A percentile compares a stretch with the other conserved stretches of the same genome.
Conservation (phyloP, 2,329 filamentous ascomycete genomes). For the Phyllosticta citrichinensis region DNA sequence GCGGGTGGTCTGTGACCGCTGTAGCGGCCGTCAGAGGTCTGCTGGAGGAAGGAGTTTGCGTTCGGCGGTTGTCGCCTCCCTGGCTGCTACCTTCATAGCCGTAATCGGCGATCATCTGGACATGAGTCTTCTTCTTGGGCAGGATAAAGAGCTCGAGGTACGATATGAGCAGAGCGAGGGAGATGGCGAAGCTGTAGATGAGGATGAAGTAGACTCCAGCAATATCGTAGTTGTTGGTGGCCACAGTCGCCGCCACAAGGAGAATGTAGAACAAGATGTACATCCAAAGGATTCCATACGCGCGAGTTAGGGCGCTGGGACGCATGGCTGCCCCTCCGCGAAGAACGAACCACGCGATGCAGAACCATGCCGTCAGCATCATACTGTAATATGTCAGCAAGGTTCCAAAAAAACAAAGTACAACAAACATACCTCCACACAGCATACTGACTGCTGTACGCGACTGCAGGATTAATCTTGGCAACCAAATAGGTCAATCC, state of each 20-base stretch:
- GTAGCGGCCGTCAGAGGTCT: conserved; percentile 21
- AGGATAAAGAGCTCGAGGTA: conserved; percentile 74
- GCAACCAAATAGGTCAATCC: conserved; percentile 64
- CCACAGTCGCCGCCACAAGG: conserved; percentile 62
- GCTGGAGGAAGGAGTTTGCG: conserved; percentile 25
- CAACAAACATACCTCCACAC: conserved; percentile 51
- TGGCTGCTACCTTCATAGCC: conserved; percentile 17
- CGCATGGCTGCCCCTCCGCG: conserved; percentile 68
- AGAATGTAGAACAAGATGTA: conserved; percentile 65
- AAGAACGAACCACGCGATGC: conserved; percentile 72
- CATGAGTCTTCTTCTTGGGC: conserved; percentile 58
- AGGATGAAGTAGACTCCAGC: conserved; percentile 72
- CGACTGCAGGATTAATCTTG: conserved; percentile 79
- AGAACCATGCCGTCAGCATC: conserved; percentile 72
- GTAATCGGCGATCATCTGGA: conserved; percentile 39
- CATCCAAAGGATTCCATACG: conserved; percentile 76
- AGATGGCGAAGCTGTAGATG: conserved; percentile 67
- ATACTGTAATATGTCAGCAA: conserved; percentile 40
- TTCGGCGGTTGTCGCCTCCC: conserved; percentile 13
- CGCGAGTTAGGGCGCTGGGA: conserved; percentile 76
- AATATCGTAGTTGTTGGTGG: conserved; percentile 64
- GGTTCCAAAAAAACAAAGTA: neutral
- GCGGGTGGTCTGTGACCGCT: conserved; percentile 22
- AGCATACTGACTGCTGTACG: conserved; percentile 81
- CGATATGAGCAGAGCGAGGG: conserved; percentile 62